These are phyloP conservation scores for Pseudogymnoascus sp. DNA, from an alignment of 2,329 filamentous ascomycete species.

Conservation along the genomic window DNA sequence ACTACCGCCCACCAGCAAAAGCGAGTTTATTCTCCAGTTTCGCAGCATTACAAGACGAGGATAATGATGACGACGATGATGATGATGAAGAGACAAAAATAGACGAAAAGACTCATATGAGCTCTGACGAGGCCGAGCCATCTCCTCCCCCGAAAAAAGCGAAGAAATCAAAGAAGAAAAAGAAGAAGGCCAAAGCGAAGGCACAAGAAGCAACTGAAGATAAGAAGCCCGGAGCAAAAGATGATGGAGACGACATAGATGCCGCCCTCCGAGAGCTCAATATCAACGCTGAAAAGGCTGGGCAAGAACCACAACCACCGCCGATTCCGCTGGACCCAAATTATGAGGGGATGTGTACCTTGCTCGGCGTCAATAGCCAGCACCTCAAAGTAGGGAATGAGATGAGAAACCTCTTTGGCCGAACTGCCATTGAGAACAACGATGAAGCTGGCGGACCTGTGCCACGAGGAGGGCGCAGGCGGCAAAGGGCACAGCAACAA, in stretches of 20 bases:
- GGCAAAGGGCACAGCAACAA: slow-evolving; percentile 34
- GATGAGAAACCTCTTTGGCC: slow-evolving; percentile 69
- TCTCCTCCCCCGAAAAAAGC: slow-evolving; percentile 35
- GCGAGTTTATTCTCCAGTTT: slow-evolving; percentile 47
- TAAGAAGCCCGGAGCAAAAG: slow-evolving; percentile 24
- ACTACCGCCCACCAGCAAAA: slow-evolving; percentile 30
- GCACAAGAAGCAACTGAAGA: slow-evolving; percentile 22
- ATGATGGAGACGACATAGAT: slow-evolving; percentile 53
- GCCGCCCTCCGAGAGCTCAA: slow-evolving; percentile 51
- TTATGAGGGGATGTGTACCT: slow-evolving; percentile 39
- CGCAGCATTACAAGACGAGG: slow-evolving; percentile 35
- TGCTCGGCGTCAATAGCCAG: slow-evolving; percentile 57
- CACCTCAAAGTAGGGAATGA: slow-evolving; percentile 83
- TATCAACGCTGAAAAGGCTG: slow-evolving; percentile 27
- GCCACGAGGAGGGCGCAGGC: slow-evolving; percentile 31
- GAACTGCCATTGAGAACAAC: slow-evolving; percentile 49
- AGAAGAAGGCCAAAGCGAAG: slow-evolving; percentile 35
- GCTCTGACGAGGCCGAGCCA: slow-evolving; percentile 27
- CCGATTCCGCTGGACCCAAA: slow-evolving; percentile 27
- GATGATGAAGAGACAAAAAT: slow-evolving; percentile 25
- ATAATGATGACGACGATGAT: slow-evolving; percentile 28
- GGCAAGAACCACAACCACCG: slow-evolving; percentile 7
- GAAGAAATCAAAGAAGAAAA: slow-evolving; percentile 56
- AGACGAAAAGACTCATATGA: slow-evolving; percentile 22
- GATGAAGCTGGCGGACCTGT: slow-evolving; percentile 37